A percentile compares a stretch with the other conserved stretches of the same genome.
phyloP scores from a whole-genome alignment of 2,329 filamentous ascomycete species.

The Gaeumannomyces sp. region DNA sequence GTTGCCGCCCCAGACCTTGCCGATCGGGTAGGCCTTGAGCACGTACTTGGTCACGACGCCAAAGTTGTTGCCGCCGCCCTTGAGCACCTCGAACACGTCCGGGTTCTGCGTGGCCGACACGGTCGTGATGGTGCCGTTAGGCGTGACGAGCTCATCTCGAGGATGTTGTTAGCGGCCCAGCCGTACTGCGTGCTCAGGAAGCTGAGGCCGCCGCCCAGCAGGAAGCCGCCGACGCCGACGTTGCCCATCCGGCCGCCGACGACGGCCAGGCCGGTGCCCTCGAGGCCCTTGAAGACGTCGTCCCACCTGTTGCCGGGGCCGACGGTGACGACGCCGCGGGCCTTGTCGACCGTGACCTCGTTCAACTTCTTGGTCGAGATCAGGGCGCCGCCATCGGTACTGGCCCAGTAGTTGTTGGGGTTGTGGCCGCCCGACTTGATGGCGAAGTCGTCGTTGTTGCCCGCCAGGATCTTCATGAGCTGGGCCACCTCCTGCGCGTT shows the following conservation, averaged over 20 bases:
- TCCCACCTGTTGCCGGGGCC: slow-evolving; percentile 31
- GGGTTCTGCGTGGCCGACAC: slow-evolving; percentile 26
- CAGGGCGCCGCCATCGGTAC: slow-evolving; percentile 31
- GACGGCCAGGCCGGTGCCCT: slow-evolving; percentile 24
- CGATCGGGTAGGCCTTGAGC: slow-evolving; percentile 6
- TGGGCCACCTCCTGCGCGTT: slow-evolving; percentile 16
- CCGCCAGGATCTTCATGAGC: slow-evolving; percentile 14
- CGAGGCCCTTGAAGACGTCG: slow-evolving; percentile 30
- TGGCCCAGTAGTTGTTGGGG: slow-evolving; percentile 37
- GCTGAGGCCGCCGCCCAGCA: slow-evolving; percentile 30
- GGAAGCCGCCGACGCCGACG: slow-evolving; percentile 29
- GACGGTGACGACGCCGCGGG: slow-evolving; percentile 27
- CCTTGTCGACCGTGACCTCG: slow-evolving; percentile 25
- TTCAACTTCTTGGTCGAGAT: slow-evolving; percentile 38
- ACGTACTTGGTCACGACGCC: slow-evolving; percentile 24
- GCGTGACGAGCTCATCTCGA: slow-evolving; percentile 34
- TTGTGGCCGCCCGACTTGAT: slow-evolving; percentile 44
- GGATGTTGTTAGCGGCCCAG: slow-evolving; percentile 30
- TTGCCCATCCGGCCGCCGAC: slow-evolving; percentile 30
- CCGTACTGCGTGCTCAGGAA: slow-evolving; percentile 25
- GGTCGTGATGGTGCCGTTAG: slow-evolving; percentile 29
- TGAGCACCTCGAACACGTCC: slow-evolving; percentile 35
- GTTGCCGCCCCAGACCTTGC: slow-evolving; percentile 13
- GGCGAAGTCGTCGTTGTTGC: slow-evolving; percentile 32
- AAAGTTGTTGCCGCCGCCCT: slow-evolving; percentile 37